Percentiles rank a stretch among this genome's conserved stretches.
These are phyloP conservation scores for Laburnicola sp. DNA, from an alignment of 2,329 filamentous ascomycete genomes.

Conservation along the genomic window DNA sequence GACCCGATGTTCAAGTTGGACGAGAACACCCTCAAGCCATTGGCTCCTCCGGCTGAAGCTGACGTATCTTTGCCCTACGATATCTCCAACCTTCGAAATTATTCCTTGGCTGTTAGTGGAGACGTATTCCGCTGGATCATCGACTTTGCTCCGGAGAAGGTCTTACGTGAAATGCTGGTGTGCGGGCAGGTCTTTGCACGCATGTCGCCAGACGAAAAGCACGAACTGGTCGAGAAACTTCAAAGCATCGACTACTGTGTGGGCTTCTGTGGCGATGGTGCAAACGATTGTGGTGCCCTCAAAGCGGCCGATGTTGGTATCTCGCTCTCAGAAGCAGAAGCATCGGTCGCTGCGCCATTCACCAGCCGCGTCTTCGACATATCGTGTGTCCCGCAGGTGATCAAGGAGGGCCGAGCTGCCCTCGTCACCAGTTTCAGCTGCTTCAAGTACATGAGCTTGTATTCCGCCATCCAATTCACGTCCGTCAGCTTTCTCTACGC, in stretches of 20 bases:
- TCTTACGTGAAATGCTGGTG: slow-evolving; percentile 85
- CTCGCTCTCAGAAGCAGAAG: slow-evolving; percentile 94
- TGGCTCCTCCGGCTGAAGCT: slow-evolving; percentile 67
- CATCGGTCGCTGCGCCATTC: slow-evolving; percentile 96
- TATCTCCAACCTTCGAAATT: slow-evolving; percentile 78
- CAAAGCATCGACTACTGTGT: slow-evolving; percentile 94
- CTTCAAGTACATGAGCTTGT: slow-evolving; percentile 99
- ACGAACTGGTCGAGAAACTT: slow-evolving; percentile 94
- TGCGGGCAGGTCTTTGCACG: slow-evolving; percentile 91
- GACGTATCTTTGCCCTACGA: slow-evolving; percentile 87
- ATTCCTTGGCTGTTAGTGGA: slow-evolving; percentile 84
- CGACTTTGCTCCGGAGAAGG: slow-evolving; percentile 81
- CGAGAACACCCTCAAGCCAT: slow-evolving; percentile 76
- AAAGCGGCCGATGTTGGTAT: slow-evolving; percentile 98
- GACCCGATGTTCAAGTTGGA: slow-evolving; percentile 78
- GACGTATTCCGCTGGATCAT: slow-evolving; percentile 97
- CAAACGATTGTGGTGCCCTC: slow-evolving; percentile 94
- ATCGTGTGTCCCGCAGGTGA: slow-evolving; percentile 89
- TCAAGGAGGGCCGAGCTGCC: slow-evolving; percentile 88
- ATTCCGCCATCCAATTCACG: slow-evolving; percentile 99
- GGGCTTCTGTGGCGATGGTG: slow-evolving; percentile 95
- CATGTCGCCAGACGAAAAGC: slow-evolving; percentile 99
- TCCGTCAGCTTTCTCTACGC: slow-evolving; percentile 96
- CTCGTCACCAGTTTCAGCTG: slow-evolving; percentile 99
- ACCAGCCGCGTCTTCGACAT: slow-evolving; percentile 96